Evolutionary conservation across 2,329 filamentous ascomycete species (phyloP).

Genomic region (Monosporascus ibericus): DNA sequence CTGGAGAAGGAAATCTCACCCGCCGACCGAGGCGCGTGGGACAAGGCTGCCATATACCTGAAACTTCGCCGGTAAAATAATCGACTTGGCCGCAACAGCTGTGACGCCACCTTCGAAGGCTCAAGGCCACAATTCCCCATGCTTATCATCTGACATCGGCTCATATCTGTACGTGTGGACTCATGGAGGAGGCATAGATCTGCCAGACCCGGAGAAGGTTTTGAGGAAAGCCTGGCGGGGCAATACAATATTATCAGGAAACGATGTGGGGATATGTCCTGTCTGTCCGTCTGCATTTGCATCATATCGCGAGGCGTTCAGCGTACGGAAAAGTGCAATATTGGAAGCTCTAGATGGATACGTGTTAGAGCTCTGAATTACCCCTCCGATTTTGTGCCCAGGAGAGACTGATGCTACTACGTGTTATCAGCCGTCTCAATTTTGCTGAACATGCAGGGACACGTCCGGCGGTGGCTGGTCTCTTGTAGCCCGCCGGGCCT

Average conservation of each 20-base stretch:
- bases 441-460: no score
- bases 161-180: background rate
- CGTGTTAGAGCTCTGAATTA: background rate
- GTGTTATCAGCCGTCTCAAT: no score
- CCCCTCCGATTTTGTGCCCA: slow-evolving; percentile 26
- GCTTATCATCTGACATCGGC: background rate
- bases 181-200: background rate
- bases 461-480: no score
- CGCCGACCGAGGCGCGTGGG: slow-evolving; percentile 46
- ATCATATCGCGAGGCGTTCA: slow-evolving; percentile 1
- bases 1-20: slow-evolving; percentile 40
- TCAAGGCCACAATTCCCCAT: background rate
- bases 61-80: slow-evolving; percentile 23
- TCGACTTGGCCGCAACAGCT: background rate
- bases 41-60: slow-evolving; percentile 49
- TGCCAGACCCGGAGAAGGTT: background rate
- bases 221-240: background rate
- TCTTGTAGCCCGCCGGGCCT: no score
- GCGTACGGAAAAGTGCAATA: slow-evolving; percentile 1
- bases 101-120: background rate
- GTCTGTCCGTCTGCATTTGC: background rate
- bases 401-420: no score
- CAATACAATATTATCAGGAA: background rate
- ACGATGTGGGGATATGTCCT: no score
- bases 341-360: slow-evolving; percentile 1